phyloP scores from a whole-genome alignment of 257 asterid genomes.

The Penstemon barbatus region DNA sequence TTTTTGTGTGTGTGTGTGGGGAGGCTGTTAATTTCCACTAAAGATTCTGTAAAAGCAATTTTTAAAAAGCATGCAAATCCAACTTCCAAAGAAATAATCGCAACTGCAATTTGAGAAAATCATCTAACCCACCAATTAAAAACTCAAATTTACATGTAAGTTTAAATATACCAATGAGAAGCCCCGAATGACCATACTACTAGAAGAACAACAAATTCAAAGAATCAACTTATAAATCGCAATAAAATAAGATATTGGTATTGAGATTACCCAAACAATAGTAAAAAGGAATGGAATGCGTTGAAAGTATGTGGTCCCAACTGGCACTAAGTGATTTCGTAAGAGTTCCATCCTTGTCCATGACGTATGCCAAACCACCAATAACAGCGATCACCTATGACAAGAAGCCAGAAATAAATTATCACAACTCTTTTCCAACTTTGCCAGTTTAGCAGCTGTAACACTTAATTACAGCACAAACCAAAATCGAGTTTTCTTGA shows the following conservation, averaged over 20 bases:
- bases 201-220: not conserved
- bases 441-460: not conserved
- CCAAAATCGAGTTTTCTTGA: not conserved
- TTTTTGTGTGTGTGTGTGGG: not conserved
- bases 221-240: not conserved
- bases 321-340: constrained; percentile 52
- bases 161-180: not conserved
- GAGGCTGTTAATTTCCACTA: not conserved
- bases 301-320: constrained; percentile 58
- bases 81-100: not conserved
- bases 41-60: not conserved
- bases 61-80: not conserved
- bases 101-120: not conserved
- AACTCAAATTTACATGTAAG: not conserved
- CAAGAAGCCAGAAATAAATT: constrained; percentile 3
- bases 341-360: constrained; percentile 57
- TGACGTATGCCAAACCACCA: constrained; percentile 38
- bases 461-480: not conserved
- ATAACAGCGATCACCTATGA: constrained; percentile 47
- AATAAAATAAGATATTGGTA: not conserved
- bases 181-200: not conserved
- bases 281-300: constrained; percentile 57
- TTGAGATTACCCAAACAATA: constrained; percentile 45
- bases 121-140: not conserved
- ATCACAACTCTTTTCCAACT: not conserved